These are phyloP conservation scores for Epichloe scottii DNA, from an alignment of 2,329 filamentous ascomycete species.

Conservation along the genomic window DNA sequence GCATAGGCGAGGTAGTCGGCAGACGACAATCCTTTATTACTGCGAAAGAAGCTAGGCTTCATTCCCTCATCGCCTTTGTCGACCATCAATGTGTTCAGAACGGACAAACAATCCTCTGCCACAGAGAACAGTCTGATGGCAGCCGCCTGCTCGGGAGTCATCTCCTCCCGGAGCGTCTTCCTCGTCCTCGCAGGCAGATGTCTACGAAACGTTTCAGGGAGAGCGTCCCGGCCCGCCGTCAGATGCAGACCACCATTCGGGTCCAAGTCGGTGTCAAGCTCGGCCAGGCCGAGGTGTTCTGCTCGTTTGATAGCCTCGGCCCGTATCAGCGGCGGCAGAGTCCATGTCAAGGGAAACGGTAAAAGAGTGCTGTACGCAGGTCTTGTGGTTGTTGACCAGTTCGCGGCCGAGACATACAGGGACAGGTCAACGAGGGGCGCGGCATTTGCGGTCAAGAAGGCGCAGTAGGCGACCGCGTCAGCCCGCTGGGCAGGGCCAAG, in stretches of 20 bases:
- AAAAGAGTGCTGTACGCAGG: slow-evolving; percentile 71
- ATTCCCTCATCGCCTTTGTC: slow-evolving; percentile 11
- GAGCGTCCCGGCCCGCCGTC: slow-evolving; percentile 23
- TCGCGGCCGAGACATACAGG: slow-evolving; percentile 80
- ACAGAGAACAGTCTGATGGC: slow-evolving; percentile 67
- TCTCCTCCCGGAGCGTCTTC: slow-evolving; percentile 45
- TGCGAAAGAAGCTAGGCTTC: slow-evolving; percentile 20
- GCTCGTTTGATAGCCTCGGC: slow-evolving; percentile 58
- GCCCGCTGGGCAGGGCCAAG: slow-evolving; percentile 29
- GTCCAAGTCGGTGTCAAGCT: slow-evolving; percentile 49
- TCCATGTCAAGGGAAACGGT: slow-evolving; percentile 80
- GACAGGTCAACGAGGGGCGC: slow-evolving; percentile 71
- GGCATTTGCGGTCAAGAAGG: slow-evolving; percentile 65
- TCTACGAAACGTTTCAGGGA: slow-evolving; percentile 27
- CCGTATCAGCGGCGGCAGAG: slow-evolving; percentile 62
- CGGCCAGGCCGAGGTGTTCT: slow-evolving; percentile 54
- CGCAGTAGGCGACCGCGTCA: slow-evolving; percentile 40
- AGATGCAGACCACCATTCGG: slow-evolving; percentile 24
- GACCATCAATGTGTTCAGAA: slow-evolving; percentile 46
- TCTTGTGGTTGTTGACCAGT: slow-evolving; percentile 67
- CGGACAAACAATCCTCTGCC: slow-evolving; percentile 57
- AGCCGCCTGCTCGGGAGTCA: slow-evolving; percentile 58
- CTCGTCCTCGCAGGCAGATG: slow-evolving; percentile 30
- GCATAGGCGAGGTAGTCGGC: slow-evolving; percentile 72
- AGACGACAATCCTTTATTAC: slow-evolving; percentile 15